These are phyloP conservation scores for Penicillium coffeae DNA, from an alignment of 495 filamentous ascomycete species.

Conservation along the genomic window DNA sequence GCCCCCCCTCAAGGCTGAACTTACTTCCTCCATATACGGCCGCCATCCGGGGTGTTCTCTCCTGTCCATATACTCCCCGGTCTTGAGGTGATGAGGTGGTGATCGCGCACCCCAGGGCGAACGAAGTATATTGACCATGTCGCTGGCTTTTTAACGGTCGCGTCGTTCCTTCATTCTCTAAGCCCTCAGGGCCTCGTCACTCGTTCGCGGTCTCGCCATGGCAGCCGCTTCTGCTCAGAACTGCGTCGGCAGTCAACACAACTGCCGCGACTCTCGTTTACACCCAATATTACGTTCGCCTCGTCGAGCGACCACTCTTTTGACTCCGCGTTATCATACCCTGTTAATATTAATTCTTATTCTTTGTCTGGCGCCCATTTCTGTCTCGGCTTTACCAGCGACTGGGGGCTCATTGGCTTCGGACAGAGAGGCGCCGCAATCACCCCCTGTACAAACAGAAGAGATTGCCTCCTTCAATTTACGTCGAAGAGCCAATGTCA, in stretches of 20 bases:
- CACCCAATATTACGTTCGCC: neutral
- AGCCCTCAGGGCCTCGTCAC: conserved; percentile 13
- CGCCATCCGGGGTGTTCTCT: too few species aligned
- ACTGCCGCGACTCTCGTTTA: conserved; percentile 9
- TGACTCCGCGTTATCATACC: conserved; percentile 7
- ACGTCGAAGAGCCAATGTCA: neutral
- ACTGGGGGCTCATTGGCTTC: conserved; percentile 13
- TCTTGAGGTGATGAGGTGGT: too few species aligned
- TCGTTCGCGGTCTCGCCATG: conserved; percentile 16
- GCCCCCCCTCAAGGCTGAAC: too few species aligned
- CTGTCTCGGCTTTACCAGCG: conserved; percentile 10
- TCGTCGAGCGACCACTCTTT: conserved; percentile 3
- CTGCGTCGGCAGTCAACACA: conserved; percentile 2
- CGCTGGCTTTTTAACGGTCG: neutral
- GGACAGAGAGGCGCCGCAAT: neutral
- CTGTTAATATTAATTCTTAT: conserved; percentile 25
- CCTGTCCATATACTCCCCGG: neutral
- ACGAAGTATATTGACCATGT: conserved; percentile 4
- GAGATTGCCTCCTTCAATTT: neutral
- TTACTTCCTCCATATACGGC: too few species aligned
- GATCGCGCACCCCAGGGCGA: neutral
- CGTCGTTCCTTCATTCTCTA: conserved; percentile 8
- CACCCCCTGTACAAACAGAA: neutral
- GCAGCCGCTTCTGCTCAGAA: neutral
- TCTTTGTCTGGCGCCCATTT: conserved; percentile 14